These are phyloP conservation scores for Hanseniaspora singularis DNA, from an alignment of 805 yeast species.

Conservation along the genomic window DNA sequence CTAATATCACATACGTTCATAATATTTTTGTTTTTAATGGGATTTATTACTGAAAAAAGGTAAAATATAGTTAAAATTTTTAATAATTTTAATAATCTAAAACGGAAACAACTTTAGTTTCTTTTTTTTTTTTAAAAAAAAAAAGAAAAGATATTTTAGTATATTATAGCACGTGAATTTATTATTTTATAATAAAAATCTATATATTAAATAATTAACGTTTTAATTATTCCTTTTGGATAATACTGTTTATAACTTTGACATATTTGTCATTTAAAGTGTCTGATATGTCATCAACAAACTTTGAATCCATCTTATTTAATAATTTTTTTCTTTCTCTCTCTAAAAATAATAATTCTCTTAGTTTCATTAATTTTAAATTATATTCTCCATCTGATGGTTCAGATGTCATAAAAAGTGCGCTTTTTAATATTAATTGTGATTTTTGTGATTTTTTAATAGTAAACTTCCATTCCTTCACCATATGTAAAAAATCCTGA, in stretches of 20 bases:
- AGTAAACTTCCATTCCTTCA: not conserved
- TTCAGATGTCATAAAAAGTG: not conserved
- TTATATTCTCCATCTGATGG: not conserved
- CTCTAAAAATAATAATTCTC: not conserved
- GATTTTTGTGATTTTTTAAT: constrained; percentile 4
- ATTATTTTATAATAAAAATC: too few relatives aligned
- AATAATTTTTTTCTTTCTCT: not conserved
- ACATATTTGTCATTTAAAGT: not conserved
- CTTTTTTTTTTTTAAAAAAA: too few relatives aligned
- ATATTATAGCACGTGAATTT: too few relatives aligned
- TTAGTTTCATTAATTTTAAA: not conserved
- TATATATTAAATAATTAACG: too few relatives aligned
- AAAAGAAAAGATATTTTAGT: too few relatives aligned
- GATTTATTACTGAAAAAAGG: too few relatives aligned
- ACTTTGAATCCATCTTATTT: not conserved
- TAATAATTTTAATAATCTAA: too few relatives aligned
- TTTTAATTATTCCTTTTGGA: not conserved
- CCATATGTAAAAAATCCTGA: not conserved
- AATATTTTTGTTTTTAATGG: too few relatives aligned
- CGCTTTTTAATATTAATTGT: constrained; percentile 4
- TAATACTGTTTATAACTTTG: not conserved
- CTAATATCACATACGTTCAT: too few relatives aligned
- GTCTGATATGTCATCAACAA: not conserved
- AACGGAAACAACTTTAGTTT: too few relatives aligned
- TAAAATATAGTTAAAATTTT: too few relatives aligned